Percentiles rank a stretch among this genome's conserved stretches.
These are phyloP conservation scores for Exophiala alcalophila DNA, from an alignment of 2,329 filamentous ascomycete species.

Conservation along the genomic window DNA sequence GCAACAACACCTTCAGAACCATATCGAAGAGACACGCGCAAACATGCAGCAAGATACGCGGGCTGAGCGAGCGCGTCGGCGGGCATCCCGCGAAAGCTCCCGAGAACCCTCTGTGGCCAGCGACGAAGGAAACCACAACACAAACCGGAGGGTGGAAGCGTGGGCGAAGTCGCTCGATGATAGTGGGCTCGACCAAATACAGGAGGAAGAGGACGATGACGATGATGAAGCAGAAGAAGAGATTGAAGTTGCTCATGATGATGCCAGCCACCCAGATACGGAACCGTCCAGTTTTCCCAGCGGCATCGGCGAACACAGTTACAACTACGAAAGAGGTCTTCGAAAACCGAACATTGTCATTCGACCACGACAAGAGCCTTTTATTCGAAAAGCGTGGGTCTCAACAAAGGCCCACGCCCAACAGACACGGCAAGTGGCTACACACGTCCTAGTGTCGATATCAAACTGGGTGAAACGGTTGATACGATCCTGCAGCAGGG, in stretches of 20 bases:
- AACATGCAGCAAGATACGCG: slow-evolving; percentile 19
- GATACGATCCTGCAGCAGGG: slow-evolving; percentile 9
- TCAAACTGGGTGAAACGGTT: slow-evolving; percentile 17
- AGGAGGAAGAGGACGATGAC: slow-evolving; percentile 21
- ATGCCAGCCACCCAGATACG: slow-evolving; percentile 21
- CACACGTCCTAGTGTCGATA: slow-evolving; percentile 2
- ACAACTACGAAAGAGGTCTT: slow-evolving; percentile 30
- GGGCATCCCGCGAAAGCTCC: slow-evolving; percentile 28
- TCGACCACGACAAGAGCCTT: slow-evolving; percentile 10
- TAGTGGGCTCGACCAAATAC: slow-evolving; percentile 25
- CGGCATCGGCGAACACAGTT: slow-evolving; percentile 30
- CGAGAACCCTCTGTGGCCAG: slow-evolving; percentile 24
- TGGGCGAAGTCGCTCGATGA: slow-evolving; percentile 26
- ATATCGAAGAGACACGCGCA: slow-evolving; percentile 21
- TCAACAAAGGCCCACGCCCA: slow-evolving; percentile 5
- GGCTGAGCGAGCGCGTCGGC: slow-evolving; percentile 28
- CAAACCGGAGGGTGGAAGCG: slow-evolving; percentile 23
- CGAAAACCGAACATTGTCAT: slow-evolving; percentile 24
- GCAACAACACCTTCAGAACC: slow-evolving; percentile 25
- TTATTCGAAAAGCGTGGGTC: slow-evolving; percentile 7
- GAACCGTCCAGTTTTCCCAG: slow-evolving; percentile 30
- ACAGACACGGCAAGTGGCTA: slow-evolving; percentile 1
- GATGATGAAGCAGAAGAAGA: background rate
- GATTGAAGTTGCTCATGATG: slow-evolving; percentile 5
- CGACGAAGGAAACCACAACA: slow-evolving; percentile 21